Percentiles rank a stretch among this genome's conserved stretches.
phyloP scores from a whole-genome alignment of 1,284 basidiomycete genomes.

The Dichomitus squalens region DNA sequence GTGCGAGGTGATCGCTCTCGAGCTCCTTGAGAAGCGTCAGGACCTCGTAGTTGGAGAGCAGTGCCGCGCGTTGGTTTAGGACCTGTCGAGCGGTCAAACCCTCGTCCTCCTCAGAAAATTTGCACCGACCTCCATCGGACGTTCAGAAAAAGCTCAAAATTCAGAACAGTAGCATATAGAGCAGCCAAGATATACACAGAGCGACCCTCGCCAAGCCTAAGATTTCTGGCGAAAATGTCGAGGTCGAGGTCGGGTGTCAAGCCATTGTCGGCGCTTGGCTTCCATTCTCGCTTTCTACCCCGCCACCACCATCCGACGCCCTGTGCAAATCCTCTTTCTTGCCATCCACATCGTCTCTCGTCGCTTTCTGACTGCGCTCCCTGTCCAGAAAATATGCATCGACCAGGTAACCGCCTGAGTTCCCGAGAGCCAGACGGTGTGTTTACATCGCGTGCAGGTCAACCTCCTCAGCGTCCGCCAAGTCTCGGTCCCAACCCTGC shows the following conservation, averaged over 20 bases:
- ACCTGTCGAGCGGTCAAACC: slow-evolving; percentile 50
- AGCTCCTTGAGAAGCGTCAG: slow-evolving; percentile 77
- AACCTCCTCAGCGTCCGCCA: slow-evolving; percentile 77
- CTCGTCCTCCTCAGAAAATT: neutral
- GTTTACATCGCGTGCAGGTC: slow-evolving; percentile 51
- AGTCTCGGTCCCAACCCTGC: slow-evolving; percentile 67
- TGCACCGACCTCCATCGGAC: slow-evolving; percentile 36
- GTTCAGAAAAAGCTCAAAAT: neutral
- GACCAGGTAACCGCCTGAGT: slow-evolving; percentile 36
- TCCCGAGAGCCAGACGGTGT: slow-evolving; percentile 18
- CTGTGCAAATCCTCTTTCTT: slow-evolving; percentile 23
- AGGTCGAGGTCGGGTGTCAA: slow-evolving; percentile 22
- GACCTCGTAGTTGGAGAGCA: slow-evolving; percentile 89
- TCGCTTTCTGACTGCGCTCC: slow-evolving; percentile 1
- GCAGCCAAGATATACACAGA: slow-evolving; percentile 17
- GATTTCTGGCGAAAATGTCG: neutral
- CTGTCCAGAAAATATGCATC: slow-evolving; percentile 35
- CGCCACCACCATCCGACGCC: slow-evolving; percentile 26
- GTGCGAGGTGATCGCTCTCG: slow-evolving; percentile 70
- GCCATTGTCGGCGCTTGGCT: slow-evolving; percentile 22
- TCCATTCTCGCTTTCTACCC: slow-evolving; percentile 25
- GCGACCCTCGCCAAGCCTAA: neutral
- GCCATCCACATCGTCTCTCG: slow-evolving; percentile 14
- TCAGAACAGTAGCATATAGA: slow-evolving; percentile 8
- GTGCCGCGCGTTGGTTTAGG: slow-evolving; percentile 73